Conservation (phyloP, 192 early-diverging fungal genomes). For the Coemansia sp. region DNA sequence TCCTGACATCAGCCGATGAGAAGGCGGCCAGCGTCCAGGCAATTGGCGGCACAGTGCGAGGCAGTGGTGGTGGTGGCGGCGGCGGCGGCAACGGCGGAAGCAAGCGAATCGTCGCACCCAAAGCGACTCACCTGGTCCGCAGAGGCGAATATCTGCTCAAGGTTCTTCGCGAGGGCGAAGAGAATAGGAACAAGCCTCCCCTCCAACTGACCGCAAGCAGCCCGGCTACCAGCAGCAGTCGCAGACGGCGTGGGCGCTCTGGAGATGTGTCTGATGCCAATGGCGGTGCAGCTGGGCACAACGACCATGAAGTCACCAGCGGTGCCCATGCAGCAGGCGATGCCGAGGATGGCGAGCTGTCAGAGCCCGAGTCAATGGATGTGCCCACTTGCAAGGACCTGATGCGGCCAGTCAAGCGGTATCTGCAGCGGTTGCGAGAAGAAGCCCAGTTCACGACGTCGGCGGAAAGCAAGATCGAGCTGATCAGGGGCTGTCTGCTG, state of each 20-base stretch:
- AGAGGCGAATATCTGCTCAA: conserved; percentile 91
- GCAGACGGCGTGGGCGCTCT: conserved; percentile 38
- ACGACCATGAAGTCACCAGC: conserved; percentile 13
- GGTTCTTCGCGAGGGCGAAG: conserved; percentile 70
- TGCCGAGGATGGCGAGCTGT: conserved; percentile 40
- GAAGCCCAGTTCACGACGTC: conserved; percentile 56
- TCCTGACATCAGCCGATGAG: conserved; percentile 59
- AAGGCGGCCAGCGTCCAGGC: conserved; percentile 48
- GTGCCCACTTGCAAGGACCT: conserved; percentile 66
- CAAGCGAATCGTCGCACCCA: conserved; percentile 65
- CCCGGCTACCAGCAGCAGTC: conserved; percentile 18
- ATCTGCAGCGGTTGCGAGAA: conserved; percentile 60
- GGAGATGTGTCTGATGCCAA: conserved; percentile 34
- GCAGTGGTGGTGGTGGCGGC: conserved; percentile 5
- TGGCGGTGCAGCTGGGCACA: conserved; percentile 19
- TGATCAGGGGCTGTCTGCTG: conserved; percentile 60
- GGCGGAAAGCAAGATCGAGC: conserved; percentile 55
- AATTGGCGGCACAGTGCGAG: conserved; percentile 23
- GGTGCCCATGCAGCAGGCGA: conserved; percentile 18
- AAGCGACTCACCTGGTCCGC: conserved; percentile 80
- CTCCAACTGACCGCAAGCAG: conserved; percentile 16
- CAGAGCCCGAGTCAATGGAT: conserved; percentile 57
- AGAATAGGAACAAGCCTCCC: conserved; percentile 33
- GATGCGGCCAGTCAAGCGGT: conserved; percentile 66
- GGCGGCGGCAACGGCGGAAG: conserved; percentile 19